Percentiles rank a stretch among this genome's conserved stretches.
Evolutionary conservation across 257 asterid genomes (phyloP).

Genomic region (Solanum medicagineum): DNA sequence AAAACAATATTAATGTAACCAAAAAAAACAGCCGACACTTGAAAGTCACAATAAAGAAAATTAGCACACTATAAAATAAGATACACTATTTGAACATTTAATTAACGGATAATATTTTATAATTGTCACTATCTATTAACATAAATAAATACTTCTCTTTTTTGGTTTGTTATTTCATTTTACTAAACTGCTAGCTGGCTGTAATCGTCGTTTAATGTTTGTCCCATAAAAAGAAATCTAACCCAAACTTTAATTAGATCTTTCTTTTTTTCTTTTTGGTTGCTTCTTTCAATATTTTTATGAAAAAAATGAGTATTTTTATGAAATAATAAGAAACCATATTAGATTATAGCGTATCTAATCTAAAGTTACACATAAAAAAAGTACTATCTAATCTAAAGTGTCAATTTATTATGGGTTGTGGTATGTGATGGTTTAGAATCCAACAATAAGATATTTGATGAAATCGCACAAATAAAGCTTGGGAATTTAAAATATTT

Average conservation of each 20-base stretch:
- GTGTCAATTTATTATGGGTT: not conserved
- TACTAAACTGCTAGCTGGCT: not conserved
- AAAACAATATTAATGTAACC: not conserved
- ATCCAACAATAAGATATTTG: not conserved
- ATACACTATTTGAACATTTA: not conserved
- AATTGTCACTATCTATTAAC: not conserved
- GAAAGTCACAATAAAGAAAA: not conserved
- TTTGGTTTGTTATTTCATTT: not conserved
- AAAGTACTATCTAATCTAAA: not conserved
- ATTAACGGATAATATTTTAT: not conserved
- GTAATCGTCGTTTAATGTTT: not conserved
- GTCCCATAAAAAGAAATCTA: not conserved
- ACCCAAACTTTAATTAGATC: not conserved
- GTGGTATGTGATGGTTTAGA: not conserved
- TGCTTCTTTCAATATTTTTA: not conserved
- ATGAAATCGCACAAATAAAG: accelerated
- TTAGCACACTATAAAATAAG: not conserved
- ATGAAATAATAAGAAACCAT: not conserved
- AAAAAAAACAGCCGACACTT: not conserved
- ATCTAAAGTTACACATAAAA: not conserved
- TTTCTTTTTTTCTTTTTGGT: not conserved
- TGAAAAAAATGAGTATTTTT: not conserved
- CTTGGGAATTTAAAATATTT: no score
- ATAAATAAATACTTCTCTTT: not conserved
- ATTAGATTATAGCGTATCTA: not conserved